A percentile compares a stretch with the other conserved stretches of the same genome.
Evolutionary conservation across 2,329 filamentous ascomycete genomes (phyloP).

Genomic region (Bipolaris gigantea): DNA sequence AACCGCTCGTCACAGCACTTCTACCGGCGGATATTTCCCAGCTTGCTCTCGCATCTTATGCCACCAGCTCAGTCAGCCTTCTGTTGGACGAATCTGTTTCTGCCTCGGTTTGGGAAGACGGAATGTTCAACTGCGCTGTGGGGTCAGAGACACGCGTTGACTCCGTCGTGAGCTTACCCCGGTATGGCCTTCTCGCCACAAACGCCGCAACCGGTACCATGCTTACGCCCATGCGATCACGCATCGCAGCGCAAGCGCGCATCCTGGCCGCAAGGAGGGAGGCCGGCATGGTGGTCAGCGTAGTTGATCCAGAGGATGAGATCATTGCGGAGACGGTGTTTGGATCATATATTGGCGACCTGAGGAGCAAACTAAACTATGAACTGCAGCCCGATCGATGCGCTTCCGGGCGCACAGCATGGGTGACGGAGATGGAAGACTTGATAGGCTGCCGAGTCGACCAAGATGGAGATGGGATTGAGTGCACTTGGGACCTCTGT

Average conservation of each 20-base stretch:
- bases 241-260: slow-evolving; percentile 66
- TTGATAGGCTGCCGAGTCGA: slow-evolving; percentile 21
- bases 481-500: slow-evolving; percentile 16
- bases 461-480: background rate
- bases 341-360: slow-evolving; percentile 63
- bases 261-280: slow-evolving; percentile 60
- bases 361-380: slow-evolving; percentile 64
- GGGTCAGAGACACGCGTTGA: slow-evolving; percentile 21
- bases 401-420: slow-evolving; percentile 20
- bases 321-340: slow-evolving; percentile 59
- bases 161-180: slow-evolving; percentile 20
- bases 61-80: background rate
- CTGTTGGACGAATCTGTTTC: background rate
- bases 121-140: background rate
- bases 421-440: slow-evolving; percentile 33
- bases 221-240: slow-evolving; percentile 55
- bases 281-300: slow-evolving; percentile 62
- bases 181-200: slow-evolving; percentile 6
- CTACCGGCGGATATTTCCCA: slow-evolving; percentile 44
- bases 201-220: slow-evolving; percentile 12
- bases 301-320: slow-evolving; percentile 53
- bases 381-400: slow-evolving; percentile 57
- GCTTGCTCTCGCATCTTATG: slow-evolving; percentile 13
- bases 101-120: background rate
- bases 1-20: slow-evolving; percentile 60